phyloP scores from a whole-genome alignment of 352 stramenopile genomes.

The Globisporangium mamillatum region DNA sequence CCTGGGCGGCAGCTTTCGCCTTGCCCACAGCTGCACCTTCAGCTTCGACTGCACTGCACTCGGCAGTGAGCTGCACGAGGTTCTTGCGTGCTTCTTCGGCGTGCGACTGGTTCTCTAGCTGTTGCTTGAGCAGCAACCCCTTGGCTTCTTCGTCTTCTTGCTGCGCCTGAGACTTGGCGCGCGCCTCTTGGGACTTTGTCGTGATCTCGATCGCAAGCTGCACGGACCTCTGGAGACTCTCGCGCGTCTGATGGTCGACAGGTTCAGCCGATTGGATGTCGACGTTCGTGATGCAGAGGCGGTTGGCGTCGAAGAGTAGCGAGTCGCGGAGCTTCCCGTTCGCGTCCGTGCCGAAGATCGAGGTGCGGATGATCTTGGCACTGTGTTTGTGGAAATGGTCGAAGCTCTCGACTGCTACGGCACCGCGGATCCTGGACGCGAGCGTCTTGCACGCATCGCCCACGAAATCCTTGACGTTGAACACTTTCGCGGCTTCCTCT shows the following conservation, averaged over 20 bases:
- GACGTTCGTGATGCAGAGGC: conserved; percentile 79
- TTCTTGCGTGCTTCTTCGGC: conserved; percentile 73
- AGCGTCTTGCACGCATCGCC: conserved; percentile 81
- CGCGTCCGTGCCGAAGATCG: conserved; percentile 72
- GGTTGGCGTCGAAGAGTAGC: conserved; percentile 70
- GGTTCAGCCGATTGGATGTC: conserved; percentile 80
- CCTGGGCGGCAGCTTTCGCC: conserved; percentile 58
- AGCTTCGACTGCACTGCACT: conserved; percentile 68
- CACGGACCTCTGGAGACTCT: conserved; percentile 79
- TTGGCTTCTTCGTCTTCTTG: conserved; percentile 83
- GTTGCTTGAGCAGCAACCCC: conserved; percentile 62
- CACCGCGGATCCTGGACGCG: conserved; percentile 69
- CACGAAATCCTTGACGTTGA: conserved; percentile 82
- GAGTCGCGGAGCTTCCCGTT: conserved; percentile 48
- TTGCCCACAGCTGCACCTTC: conserved; percentile 60
- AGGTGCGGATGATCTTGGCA: conserved; percentile 73
- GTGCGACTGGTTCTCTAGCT: conserved; percentile 75
- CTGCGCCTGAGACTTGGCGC: conserved; percentile 74
- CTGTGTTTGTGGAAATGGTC: conserved; percentile 86
- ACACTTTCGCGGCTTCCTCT: conserved; percentile 62
- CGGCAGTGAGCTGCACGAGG: conserved; percentile 67
- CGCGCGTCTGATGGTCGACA: conserved; percentile 65
- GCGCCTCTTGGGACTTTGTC: conserved; percentile 78
- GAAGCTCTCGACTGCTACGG: conserved; percentile 69
- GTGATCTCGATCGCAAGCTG: conserved; percentile 86